Evolutionary conservation across 2,329 filamentous ascomycete species (phyloP).

Genomic region (Geosmithia flava): DNA sequence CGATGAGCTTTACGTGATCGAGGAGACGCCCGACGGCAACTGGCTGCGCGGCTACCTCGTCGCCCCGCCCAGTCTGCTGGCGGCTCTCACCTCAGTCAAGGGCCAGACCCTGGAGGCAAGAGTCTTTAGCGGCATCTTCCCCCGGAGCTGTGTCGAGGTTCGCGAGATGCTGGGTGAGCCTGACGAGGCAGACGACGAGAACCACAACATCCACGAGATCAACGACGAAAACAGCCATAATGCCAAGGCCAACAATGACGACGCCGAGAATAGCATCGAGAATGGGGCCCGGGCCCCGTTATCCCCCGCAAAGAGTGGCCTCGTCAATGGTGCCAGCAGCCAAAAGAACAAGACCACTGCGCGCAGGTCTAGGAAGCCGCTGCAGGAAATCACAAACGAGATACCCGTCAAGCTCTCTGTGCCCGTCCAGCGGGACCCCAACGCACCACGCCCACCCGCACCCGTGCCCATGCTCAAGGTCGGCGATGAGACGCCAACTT

Average conservation of each 20-base stretch:
- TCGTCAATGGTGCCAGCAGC: slow-evolving; percentile 11
- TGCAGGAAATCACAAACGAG: slow-evolving; percentile 25
- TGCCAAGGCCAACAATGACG: slow-evolving; percentile 18
- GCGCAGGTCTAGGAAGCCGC: slow-evolving; percentile 14
- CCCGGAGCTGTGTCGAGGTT: slow-evolving; percentile 86
- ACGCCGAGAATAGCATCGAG: slow-evolving; percentile 37
- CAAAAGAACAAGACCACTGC: slow-evolving; percentile 15
- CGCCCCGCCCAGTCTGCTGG: slow-evolving; percentile 82
- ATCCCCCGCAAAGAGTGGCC: slow-evolving; percentile 6
- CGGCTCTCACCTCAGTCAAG: slow-evolving; percentile 79
- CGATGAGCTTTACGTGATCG: slow-evolving; percentile 97
- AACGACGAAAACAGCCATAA: slow-evolving; percentile 22
- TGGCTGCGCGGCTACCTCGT: slow-evolving; percentile 96
- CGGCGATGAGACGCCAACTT: slow-evolving; percentile 91
- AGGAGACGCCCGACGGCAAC: slow-evolving; percentile 81
- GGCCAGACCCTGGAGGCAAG: slow-evolving; percentile 90
- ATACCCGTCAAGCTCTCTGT: slow-evolving; percentile 29
- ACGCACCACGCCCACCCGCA: slow-evolving; percentile 67
- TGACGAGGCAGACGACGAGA: slow-evolving; percentile 36
- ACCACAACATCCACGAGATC: background rate
- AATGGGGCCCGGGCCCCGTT: background rate
- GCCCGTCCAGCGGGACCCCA: slow-evolving; percentile 46
- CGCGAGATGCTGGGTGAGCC: slow-evolving; percentile 78
- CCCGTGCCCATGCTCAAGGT: slow-evolving; percentile 97
- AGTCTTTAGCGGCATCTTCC: slow-evolving; percentile 98